These are phyloP conservation scores for Entomophthora muscae DNA, from an alignment of 371 early-diverging fungal species.

Conservation along the genomic window DNA sequence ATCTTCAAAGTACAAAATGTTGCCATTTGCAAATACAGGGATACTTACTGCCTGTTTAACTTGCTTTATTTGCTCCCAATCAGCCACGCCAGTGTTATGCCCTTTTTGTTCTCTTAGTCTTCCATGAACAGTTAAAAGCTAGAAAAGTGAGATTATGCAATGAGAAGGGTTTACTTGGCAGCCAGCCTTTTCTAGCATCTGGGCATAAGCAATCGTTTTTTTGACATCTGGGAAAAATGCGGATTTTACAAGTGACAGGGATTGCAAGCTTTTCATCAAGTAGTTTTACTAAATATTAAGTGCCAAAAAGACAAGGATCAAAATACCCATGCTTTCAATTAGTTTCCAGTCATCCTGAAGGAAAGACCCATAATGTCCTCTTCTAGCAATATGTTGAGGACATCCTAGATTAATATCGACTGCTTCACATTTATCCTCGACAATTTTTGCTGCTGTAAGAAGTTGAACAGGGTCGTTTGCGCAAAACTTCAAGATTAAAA, in stretches of 20 bases:
- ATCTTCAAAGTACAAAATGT: conserved; percentile 84
- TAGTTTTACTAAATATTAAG: conserved; percentile 26
- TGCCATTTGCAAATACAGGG: conserved; percentile 97
- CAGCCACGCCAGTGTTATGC: conserved; percentile 87
- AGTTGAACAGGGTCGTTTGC: conserved; percentile 87
- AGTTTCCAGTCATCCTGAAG: conserved; percentile 94
- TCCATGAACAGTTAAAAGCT: conserved; percentile 91
- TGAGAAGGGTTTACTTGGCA: conserved; percentile 29
- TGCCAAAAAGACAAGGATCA: conserved; percentile 10
- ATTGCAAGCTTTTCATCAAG: conserved; percentile 71
- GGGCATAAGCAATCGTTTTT: conserved; percentile 89
- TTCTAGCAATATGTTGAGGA: conserved; percentile 89
- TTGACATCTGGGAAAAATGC: conserved; percentile 82
- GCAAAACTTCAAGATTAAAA: conserved; percentile 58
- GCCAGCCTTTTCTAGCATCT: conserved; percentile 92
- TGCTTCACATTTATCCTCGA: conserved; percentile 80
- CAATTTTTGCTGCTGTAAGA: conserved; percentile 65
- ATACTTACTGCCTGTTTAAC: conserved; percentile 76
- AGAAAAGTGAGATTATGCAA: conserved; percentile 5
- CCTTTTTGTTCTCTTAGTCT: conserved; percentile 94
- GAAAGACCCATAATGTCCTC: conserved; percentile 92
- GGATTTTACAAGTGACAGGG: conserved; percentile 96
- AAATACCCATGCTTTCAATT: conserved; percentile 40
- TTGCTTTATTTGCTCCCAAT: conserved; percentile 89
- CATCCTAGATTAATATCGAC: conserved; percentile 98